phyloP scores from a whole-genome alignment of 768 basidiomycete genomes.

The Naganishia vaughanmartiniae region DNA sequence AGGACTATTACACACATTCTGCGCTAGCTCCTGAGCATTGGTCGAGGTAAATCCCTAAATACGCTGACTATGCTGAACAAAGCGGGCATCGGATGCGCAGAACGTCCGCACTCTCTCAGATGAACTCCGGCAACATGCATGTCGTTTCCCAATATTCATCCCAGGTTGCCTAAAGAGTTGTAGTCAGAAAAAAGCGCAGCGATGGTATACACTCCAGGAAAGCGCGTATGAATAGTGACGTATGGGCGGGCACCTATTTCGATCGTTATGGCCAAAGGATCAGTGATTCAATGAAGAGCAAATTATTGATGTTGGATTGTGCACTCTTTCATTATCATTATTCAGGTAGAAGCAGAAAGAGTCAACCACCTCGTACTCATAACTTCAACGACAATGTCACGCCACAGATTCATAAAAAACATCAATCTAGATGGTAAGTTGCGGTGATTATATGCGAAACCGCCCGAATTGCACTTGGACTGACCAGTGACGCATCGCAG shows the following conservation, averaged over 20 bases:
- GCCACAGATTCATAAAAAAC: constrained; percentile 85
- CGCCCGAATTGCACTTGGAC: not conserved
- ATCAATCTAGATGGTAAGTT: constrained; percentile 64
- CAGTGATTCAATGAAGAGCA: not conserved
- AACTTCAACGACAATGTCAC: constrained; percentile 63
- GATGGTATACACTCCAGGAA: not conserved
- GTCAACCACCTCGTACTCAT: not conserved
- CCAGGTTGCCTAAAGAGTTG: too few relatives aligned
- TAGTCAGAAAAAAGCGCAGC: too few relatives aligned
- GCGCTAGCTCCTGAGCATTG: not conserved
- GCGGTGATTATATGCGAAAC: not conserved
- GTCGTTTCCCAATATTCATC: too few relatives aligned
- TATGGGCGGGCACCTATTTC: not conserved
- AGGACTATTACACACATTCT: too few relatives aligned
- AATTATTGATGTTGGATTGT: not conserved
- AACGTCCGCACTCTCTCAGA: too few relatives aligned
- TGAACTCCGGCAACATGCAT: too few relatives aligned
- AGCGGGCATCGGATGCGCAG: too few relatives aligned
- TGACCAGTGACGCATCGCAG: constrained; percentile 53
- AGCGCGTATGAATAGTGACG: not conserved
- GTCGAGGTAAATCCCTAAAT: not conserved
- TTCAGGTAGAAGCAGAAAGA: not conserved
- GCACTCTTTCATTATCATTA: not conserved
- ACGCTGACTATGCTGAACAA: too few relatives aligned
- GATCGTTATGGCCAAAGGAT: not conserved